Evolutionary conservation across 1,139 yeast genomes (phyloP), one percentile per base, ranked within the genome.

Genomic region (Arxiozyma bovina): DNA sequence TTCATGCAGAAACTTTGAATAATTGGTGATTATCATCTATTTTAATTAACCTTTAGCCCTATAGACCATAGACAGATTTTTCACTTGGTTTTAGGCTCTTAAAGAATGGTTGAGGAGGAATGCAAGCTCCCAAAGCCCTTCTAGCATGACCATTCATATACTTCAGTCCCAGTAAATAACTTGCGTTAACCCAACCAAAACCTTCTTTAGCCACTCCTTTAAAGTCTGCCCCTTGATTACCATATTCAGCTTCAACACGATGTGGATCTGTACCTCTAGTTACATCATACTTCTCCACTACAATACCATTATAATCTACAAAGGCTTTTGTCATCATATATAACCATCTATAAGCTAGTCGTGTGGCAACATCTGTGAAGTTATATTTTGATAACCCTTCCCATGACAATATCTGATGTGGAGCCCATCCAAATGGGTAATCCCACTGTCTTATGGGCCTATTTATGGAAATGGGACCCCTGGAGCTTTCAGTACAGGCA

Each of bases 351-450:
- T 88, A 88, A 3, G 85, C 84, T 55, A 93, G 73, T 58, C 98
- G 74, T 57, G 85, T 77, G 2, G 94, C 85, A 25, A 79, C 80
- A 2, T 79, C 82, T 4, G 71, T 73, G 65, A 77, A 88, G 0
- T 94, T 95, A 67, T 93, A 93, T 55, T 84, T 80, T 41, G 70
- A 67, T 45, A 93, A 75, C 0, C 98, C 99, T 48, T 80, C 80
- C 99, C 99, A 93, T 0, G 96, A 94, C 54, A 93, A 73, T 22
- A 93, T 88, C 70, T 93, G 99, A 69, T 94, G 99, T 1, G 99
- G 99, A 0, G 99, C 97, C 99, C 99, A 93, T 5, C 98, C 99
- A 66, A 76, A 89, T 7, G 99, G 99, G 68, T 85, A 93, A 70
- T 93, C 99, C 99, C 99, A 93, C 73, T 93, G 99, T 70, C 98